Evolutionary conservation across 2,329 filamentous ascomycete genomes (phyloP).

Genomic region (Trichoderma harzianum): DNA sequence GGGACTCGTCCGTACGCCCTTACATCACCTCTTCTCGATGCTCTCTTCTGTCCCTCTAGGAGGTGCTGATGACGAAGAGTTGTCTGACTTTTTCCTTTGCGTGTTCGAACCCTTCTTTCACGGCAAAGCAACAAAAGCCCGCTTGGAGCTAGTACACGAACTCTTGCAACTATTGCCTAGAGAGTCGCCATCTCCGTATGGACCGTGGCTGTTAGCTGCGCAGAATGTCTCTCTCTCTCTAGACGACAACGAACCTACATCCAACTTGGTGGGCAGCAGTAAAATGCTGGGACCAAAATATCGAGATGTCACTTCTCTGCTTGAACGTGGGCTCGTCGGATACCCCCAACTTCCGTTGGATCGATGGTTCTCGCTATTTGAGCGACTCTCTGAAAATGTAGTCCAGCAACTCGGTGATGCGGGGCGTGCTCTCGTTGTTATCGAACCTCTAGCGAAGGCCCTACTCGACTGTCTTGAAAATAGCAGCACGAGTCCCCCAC

Average conservation of each 20-base stretch:
- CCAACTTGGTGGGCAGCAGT: slow-evolving; percentile 29
- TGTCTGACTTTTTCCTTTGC: slow-evolving; percentile 45
- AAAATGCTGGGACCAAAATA: slow-evolving; percentile 64
- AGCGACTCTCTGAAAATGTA: slow-evolving; percentile 53
- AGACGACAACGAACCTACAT: slow-evolving; percentile 24
- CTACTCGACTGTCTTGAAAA: slow-evolving; percentile 40
- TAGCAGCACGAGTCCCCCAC: slow-evolving; percentile 16
- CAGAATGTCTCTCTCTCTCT: slow-evolving; percentile 44
- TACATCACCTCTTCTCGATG: slow-evolving; percentile 64
- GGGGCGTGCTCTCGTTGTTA: slow-evolving; percentile 60
- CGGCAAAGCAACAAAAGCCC: slow-evolving; percentile 43
- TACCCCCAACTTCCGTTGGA: slow-evolving; percentile 46
- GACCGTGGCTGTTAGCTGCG: slow-evolving; percentile 51
- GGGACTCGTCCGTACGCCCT: slow-evolving; percentile 53
- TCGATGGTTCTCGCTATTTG: slow-evolving; percentile 55
- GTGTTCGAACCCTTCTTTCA: slow-evolving; percentile 59
- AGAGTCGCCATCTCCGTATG: slow-evolving; percentile 44
- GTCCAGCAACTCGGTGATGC: slow-evolving; percentile 64
- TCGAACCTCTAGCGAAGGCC: slow-evolving; percentile 66
- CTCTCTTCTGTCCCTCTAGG: slow-evolving; percentile 51
- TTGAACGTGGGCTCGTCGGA: slow-evolving; percentile 57
- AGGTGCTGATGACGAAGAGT: slow-evolving; percentile 44
- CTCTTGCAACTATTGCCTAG: slow-evolving; percentile 49
- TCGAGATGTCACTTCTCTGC: slow-evolving; percentile 63
- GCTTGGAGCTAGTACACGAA: slow-evolving; percentile 47